Evolutionary conservation across 2,329 filamentous ascomycete species (phyloP), one percentile per base, ranked within the genome.

Genomic region (Xylogone sp.): DNA sequence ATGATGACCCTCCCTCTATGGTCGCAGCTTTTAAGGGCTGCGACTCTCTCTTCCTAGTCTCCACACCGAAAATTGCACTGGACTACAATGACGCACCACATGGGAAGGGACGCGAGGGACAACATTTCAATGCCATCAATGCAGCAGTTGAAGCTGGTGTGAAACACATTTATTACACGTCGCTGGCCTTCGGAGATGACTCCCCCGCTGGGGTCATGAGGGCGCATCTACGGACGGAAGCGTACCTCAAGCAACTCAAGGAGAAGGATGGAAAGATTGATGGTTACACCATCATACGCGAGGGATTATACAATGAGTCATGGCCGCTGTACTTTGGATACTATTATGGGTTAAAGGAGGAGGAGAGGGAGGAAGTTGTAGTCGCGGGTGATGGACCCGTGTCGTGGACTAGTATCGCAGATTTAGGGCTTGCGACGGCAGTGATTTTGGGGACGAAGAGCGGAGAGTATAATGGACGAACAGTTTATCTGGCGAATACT

Each of bases 41-140:
- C 34, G 48, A 21, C 22, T 56, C 56, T 29, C 48, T 78, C 45
- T 76, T 64, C 53, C 59, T 62, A 13, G 58, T 69, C n/a, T 69
- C 66, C 24, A 56, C 54, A 1, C 61, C 60, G 6, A 49, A 58
- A 6, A 62, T 61, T n/a, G 46, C 48, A 9, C 48, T 59, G 42
- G 53, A 75, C 24, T 75, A 73, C 7, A 69, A 70, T 53, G 74
- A 74, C 51, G 69, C 76, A 7, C 69, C 70, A 2, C 39, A 48
- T 2, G 55, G 54, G 8, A 22, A 52, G 2, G 58, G 58, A 1
- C 54, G 56, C 7, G 56, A 57, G 24, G 54, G 51, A n/a, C 51
- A 50, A 2, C 56, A 62, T 43, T 53, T 60, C 21, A 47, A 21
- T 1, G 59, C 59, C 2, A 59, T 62, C 12, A 61, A 70, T 47